These are phyloP conservation scores for Silene coronaria DNA, from an alignment of 179 eudicot species.

Conservation along the genomic window DNA sequence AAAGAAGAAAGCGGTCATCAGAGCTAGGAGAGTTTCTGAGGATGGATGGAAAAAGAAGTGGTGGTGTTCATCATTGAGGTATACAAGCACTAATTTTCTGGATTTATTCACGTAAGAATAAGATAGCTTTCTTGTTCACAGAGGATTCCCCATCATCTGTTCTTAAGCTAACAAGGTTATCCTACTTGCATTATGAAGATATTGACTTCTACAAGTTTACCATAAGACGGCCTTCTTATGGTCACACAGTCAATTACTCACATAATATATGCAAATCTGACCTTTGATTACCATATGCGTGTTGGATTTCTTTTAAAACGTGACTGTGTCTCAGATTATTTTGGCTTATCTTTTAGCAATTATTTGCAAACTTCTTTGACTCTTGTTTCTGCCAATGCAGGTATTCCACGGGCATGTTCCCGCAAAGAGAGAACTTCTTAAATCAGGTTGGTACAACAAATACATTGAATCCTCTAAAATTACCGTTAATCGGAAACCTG, in stretches of 20 bases:
- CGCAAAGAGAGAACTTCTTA: neutral
- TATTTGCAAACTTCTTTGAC: neutral
- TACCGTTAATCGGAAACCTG: neutral
- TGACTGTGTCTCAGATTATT: neutral
- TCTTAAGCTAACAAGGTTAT: no score
- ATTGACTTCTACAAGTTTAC: no score
- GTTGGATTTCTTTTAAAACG: neutral
- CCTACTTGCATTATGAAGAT: neutral
- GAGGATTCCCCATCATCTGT: neutral
- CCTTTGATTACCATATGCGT: no score
- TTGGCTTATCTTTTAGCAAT: neutral
- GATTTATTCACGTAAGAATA: neutral
- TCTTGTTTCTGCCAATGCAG: neutral
- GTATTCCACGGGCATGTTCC: neutral
- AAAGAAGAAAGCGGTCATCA: conserved; percentile 54
- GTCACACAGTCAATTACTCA: no score
- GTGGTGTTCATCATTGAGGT: neutral
- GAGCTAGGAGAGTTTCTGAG: conserved; percentile 44
- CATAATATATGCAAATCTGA: neutral
- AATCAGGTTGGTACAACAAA: neutral
- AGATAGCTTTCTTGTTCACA: neutral
- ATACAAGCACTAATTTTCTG: neutral
- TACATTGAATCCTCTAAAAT: neutral
- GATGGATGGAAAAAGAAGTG: neutral
- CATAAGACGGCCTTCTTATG: no score